phyloP scores from a whole-genome alignment of 2,329 filamentous ascomycete species.

The Neofusicoccum cordaticola region DNA sequence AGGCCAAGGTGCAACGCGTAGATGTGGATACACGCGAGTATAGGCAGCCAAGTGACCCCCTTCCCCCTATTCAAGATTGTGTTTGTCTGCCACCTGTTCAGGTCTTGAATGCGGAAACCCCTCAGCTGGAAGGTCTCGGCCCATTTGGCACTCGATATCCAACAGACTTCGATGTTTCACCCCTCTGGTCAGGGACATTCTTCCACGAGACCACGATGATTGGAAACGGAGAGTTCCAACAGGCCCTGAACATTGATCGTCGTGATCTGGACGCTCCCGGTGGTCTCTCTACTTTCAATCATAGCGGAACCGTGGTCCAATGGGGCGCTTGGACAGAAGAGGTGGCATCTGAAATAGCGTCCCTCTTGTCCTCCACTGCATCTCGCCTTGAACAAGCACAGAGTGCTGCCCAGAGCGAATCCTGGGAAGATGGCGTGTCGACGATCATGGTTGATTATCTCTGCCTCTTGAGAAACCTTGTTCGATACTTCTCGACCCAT shows the following conservation, averaged over 20 bases:
- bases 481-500: slow-evolving; percentile 49
- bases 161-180: slow-evolving; percentile 52
- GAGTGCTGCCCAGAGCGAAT: neutral
- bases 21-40: slow-evolving; percentile 47
- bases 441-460: neutral
- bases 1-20: slow-evolving; percentile 44
- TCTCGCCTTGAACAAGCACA: slow-evolving; percentile 18
- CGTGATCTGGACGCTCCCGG: slow-evolving; percentile 44
- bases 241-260: slow-evolving; percentile 40
- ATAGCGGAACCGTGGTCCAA: slow-evolving; percentile 34
- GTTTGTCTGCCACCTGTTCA: neutral
- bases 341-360: slow-evolving; percentile 47
- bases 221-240: slow-evolving; percentile 54
- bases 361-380: slow-evolving; percentile 27
- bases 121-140: slow-evolving; percentile 42
- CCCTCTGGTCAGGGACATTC: slow-evolving; percentile 51
- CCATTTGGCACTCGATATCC: slow-evolving; percentile 51
- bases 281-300: slow-evolving; percentile 38
- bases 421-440: neutral
- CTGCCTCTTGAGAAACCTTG: slow-evolving; percentile 42
- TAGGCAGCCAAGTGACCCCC: slow-evolving; percentile 43
- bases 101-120: slow-evolving; percentile 1
- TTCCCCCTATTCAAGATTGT: slow-evolving; percentile 17
- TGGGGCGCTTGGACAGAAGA: slow-evolving; percentile 58
- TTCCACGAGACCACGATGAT: slow-evolving; percentile 58